Evolutionary conservation across 2,329 filamentous ascomycete species (phyloP), one percentile per base, ranked within the genome.

Genomic region (Bipolaris bicolor): DNA sequence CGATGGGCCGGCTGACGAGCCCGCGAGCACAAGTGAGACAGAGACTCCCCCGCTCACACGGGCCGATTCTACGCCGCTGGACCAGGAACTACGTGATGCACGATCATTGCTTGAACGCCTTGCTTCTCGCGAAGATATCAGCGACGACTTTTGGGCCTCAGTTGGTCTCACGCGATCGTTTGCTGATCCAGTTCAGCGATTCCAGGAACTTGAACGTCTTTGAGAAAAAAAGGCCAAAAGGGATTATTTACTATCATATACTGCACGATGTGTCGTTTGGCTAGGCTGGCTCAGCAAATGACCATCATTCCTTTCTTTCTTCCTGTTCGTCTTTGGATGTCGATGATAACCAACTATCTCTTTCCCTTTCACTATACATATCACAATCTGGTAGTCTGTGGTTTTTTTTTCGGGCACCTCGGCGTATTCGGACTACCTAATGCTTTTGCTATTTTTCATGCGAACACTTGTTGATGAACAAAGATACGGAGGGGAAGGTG

Each of bases 61-160:
- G 0, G 51, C 51, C 5, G 52, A 57, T 10, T 56, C 63, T 13
- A 46, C 62, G 33, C 56, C 62, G 2, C 61, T 73, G 4, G 74
- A 77, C 20, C 70, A 71, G 53, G 78, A 81, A 66, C 74, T 90
- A 24, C 82, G 84, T 20, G 85, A 88, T 44, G 89, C 93, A 84
- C 88, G 90, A 65, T 82, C 83, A 49, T 89, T 96, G 45, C 82
- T 95, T 34, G 86, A 88, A 64, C 83, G 86, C 41, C 81, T 96
- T 52, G 86, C 88, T 33, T 83, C 85, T 16, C 81, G 90, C 22
- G 85, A 91, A 69, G 90, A 93, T 66, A 89, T 95, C 52, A 89
- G 90, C 0, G 90, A 95, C 60, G 88, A 91, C 62, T 93, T 89
- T 87, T 96, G 91, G 91, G 76, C 75, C 51, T 78, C 75, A 18